Conservation (phyloP, 179 eudicot genomes). For the Pouteria campechiana region DNA sequence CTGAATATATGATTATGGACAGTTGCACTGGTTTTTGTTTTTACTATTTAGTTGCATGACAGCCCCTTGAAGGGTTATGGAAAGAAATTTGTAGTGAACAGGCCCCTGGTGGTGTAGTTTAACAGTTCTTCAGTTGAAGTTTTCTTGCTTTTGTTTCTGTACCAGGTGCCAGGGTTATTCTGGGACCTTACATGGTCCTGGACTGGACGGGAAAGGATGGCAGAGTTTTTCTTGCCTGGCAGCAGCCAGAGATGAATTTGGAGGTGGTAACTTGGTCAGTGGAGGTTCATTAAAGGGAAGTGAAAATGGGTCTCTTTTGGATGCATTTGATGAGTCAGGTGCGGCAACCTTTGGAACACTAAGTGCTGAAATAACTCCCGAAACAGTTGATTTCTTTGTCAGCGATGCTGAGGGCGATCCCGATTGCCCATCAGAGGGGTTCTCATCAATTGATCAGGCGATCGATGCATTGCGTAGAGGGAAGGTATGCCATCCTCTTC, state of each 20-base stretch:
- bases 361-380: conserved; percentile 59
- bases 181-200: conserved; percentile 2
- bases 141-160: neutral
- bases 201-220: conserved; percentile 14
- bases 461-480: conserved; percentile 42
- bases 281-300: conserved; percentile 12
- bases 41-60: neutral
- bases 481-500: no score
- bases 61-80: no score
- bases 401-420: conserved; percentile 98
- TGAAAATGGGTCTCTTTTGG: conserved; percentile 29
- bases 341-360: conserved; percentile 32
- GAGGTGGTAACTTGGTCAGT: conserved; percentile 13
- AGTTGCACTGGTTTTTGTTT: neutral
- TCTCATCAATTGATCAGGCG: conserved; percentile 65
- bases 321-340: conserved; percentile 12
- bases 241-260: conserved; percentile 13
- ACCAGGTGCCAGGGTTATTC: conserved; percentile 21
- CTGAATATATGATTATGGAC: neutral
- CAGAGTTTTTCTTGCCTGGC: conserved; percentile 38
- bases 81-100: no score
- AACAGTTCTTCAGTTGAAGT: neutral
- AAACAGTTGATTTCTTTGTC: conserved; percentile 69
- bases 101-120: no score
- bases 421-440: conserved; percentile 81